phyloP scores from a whole-genome alignment of 345 rosid genomes.

The Dipteronia dyeriana region DNA sequence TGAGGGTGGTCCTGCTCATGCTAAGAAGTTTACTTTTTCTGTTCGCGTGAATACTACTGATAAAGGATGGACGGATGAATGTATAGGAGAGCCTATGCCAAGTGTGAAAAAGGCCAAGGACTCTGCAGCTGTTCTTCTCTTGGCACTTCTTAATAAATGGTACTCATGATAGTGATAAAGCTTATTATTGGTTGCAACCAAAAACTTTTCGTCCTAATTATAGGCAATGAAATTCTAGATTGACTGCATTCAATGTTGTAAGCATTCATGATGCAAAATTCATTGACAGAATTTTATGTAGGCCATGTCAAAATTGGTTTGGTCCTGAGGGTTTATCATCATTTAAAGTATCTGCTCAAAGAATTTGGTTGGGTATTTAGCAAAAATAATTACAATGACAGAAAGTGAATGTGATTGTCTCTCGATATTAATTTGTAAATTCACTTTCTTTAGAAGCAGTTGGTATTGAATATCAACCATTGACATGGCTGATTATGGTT shows the following conservation, averaged over 20 bases:
- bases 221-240: not conserved
- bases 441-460: not conserved
- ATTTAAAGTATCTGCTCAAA: too few species aligned
- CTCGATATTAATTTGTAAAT: too few species aligned
- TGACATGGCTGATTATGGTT: not conserved
- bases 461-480: not conserved
- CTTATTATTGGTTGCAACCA: not conserved
- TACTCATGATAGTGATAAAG: constrained; percentile 32
- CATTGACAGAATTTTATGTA: not conserved
- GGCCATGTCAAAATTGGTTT: not conserved
- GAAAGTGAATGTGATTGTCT: not conserved
- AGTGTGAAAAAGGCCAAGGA: constrained; percentile 99
- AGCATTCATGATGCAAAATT: not conserved
- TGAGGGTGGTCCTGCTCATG: constrained; percentile 99
- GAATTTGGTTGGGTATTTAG: too few species aligned
- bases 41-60: constrained; percentile 83
- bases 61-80: constrained; percentile 91
- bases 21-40: constrained; percentile 84
- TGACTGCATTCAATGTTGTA: not conserved
- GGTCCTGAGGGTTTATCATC: not conserved
- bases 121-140: constrained; percentile 84
- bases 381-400: not conserved
- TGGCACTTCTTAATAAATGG: constrained; percentile 64
- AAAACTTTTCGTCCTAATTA: not conserved
- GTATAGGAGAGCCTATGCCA: constrained; percentile 96